A percentile compares a stretch with the other conserved stretches of the same genome.
Conservation (phyloP, 768 basidiomycete species). For the Termitomyces sp. region DNA sequence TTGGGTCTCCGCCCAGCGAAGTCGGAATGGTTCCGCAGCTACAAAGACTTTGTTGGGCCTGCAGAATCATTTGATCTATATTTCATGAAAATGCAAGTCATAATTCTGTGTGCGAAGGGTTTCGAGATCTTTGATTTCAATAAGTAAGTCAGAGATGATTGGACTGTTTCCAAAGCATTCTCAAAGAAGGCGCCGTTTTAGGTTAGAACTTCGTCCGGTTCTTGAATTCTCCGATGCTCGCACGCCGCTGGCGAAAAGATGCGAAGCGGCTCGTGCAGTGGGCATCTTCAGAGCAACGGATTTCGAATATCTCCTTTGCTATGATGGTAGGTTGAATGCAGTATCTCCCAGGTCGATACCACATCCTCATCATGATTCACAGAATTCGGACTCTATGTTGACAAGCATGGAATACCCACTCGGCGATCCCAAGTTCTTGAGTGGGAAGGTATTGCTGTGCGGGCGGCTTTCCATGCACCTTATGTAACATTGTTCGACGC, state of each 20-base stretch:
- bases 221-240: slow-evolving; percentile 69
- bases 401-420: slow-evolving; percentile 81
- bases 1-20: slow-evolving; percentile 77
- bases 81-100: slow-evolving; percentile 89
- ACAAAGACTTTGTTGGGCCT: slow-evolving; percentile 89
- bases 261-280: slow-evolving; percentile 80
- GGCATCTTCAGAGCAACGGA: slow-evolving; percentile 93
- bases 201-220: slow-evolving; percentile 84
- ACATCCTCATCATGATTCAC: slow-evolving; percentile 3
- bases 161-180: neutral
- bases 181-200: slow-evolving; percentile 21
- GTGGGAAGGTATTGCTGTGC: slow-evolving; percentile 91
- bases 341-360: neutral
- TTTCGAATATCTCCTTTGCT: slow-evolving; percentile 90
- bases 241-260: slow-evolving; percentile 74
- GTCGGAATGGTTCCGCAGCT: slow-evolving; percentile 93
- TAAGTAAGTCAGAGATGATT: slow-evolving; percentile 50
- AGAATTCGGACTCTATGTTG: slow-evolving; percentile 94
- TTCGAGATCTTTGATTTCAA: slow-evolving; percentile 96
- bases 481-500: slow-evolving; percentile 87
- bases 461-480: slow-evolving; percentile 85
- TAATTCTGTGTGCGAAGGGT: slow-evolving; percentile 86
- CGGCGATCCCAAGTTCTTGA: slow-evolving; percentile 74
- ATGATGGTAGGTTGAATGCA: slow-evolving; percentile 67
- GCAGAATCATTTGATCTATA: slow-evolving; percentile 86